Percentiles rank a stretch among this genome's conserved stretches.
Conservation (phyloP, 768 basidiomycete genomes). For the Lanmaoa pseudosensibilis region DNA sequence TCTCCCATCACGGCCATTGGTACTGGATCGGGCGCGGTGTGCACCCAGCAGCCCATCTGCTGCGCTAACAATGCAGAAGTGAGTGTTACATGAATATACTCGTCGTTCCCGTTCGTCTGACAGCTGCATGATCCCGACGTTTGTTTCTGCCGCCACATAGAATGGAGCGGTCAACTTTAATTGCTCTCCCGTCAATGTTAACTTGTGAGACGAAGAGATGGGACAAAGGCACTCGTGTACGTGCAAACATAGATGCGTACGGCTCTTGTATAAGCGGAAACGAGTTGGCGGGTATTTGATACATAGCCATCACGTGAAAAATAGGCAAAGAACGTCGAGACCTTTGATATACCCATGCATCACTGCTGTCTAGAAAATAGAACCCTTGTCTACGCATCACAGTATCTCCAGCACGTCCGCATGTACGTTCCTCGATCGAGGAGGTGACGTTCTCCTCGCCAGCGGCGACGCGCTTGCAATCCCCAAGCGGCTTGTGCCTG, state of each 20-base stretch:
- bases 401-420: background rate
- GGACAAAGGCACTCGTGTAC: background rate
- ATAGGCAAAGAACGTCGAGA: background rate
- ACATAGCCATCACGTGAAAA: background rate
- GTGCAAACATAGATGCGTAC: background rate
- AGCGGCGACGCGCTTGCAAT: background rate
- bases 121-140: background rate
- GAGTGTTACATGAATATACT: background rate
- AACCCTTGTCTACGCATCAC: background rate
- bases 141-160: background rate
- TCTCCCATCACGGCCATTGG: background rate
- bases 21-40: background rate
- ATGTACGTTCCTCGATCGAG: too few species aligned
- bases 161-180: background rate
- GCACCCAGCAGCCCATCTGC: background rate
- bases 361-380: background rate
- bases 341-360: background rate
- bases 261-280: background rate
- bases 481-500: background rate
- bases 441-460: background rate
- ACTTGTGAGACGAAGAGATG: background rate
- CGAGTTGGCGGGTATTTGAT: too few species aligned
- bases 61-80: background rate
- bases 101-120: background rate
- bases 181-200: background rate